A percentile compares a stretch with the other conserved stretches of the same genome.
These are phyloP conservation scores for Cucumis cinereus DNA, from an alignment of 306 rosid genomes.

Conservation along the genomic window DNA sequence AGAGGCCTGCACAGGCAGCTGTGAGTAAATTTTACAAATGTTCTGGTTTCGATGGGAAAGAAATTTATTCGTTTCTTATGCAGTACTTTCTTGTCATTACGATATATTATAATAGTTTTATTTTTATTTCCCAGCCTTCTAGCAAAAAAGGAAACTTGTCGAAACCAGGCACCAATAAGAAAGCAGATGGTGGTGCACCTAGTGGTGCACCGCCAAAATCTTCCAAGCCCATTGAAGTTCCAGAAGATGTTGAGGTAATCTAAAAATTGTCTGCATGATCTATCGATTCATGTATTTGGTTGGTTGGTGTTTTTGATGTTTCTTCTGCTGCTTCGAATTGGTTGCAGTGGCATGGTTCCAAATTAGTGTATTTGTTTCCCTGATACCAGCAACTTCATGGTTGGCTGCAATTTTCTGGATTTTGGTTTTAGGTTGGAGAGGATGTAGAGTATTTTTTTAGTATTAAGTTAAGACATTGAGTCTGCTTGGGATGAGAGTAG, in stretches of 20 bases:
- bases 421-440: neutral
- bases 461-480: neutral
- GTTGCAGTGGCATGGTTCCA: neutral
- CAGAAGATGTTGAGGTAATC: slow-evolving; percentile 90
- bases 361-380: neutral
- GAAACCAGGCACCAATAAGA: slow-evolving; percentile 50
- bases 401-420: neutral
- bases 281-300: neutral
- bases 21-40: slow-evolving; percentile 34
- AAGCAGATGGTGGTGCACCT: slow-evolving; percentile 34
- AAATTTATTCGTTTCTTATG: neutral
- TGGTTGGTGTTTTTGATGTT: neutral
- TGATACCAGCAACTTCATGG: neutral
- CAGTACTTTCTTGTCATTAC: neutral
- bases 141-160: slow-evolving; percentile 54
- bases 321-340: neutral
- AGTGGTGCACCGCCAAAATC: slow-evolving; percentile 50
- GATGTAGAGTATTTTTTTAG: neutral
- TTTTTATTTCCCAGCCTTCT: slow-evolving; percentile 34
- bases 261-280: neutral
- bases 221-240: slow-evolving; percentile 45
- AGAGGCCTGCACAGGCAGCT: slow-evolving; percentile 73
- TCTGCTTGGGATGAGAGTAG: neutral
- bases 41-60: neutral
- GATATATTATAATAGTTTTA: slow-evolving; percentile 10